These are phyloP conservation scores for Macrophomina tecta DNA, from an alignment of 2,329 filamentous ascomycete genomes.

Conservation along the genomic window DNA sequence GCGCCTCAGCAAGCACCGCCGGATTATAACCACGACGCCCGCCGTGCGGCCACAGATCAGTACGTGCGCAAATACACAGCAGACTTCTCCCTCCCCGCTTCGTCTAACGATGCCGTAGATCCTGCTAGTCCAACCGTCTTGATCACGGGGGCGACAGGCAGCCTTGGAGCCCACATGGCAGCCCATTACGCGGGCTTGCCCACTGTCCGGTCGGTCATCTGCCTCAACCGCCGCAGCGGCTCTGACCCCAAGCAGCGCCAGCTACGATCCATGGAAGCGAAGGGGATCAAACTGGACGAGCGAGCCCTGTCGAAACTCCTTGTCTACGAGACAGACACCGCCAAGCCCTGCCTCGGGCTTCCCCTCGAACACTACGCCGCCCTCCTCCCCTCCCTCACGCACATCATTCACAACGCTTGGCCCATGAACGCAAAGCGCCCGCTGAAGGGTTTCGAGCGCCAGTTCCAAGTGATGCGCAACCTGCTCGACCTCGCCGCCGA, in stretches of 20 bases:
- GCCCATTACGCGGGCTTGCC: slow-evolving; percentile 35
- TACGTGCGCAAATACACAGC: slow-evolving; percentile 6
- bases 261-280: slow-evolving; percentile 37
- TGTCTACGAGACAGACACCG: slow-evolving; percentile 58
- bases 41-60: neutral
- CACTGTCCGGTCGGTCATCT: slow-evolving; percentile 47
- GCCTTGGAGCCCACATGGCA: slow-evolving; percentile 48
- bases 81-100: neutral
- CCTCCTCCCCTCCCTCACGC: slow-evolving; percentile 51
- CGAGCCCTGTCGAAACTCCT: slow-evolving; percentile 44
- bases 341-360: slow-evolving; percentile 57
- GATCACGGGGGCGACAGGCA: slow-evolving; percentile 50
- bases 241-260: slow-evolving; percentile 43
- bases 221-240: slow-evolving; percentile 53
- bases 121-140: slow-evolving; percentile 36
- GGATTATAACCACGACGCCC: neutral
- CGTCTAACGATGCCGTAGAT: neutral
- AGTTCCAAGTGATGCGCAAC: slow-evolving; percentile 58
- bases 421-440: slow-evolving; percentile 61
- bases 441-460: slow-evolving; percentile 56
- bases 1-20: neutral
- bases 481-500: slow-evolving; percentile 55
- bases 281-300: slow-evolving; percentile 28
- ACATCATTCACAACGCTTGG: slow-evolving; percentile 63
- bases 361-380: slow-evolving; percentile 43